These are phyloP conservation scores for Coniochaeta sp. DNA, from an alignment of 2,329 filamentous ascomycete species.

Conservation along the genomic window DNA sequence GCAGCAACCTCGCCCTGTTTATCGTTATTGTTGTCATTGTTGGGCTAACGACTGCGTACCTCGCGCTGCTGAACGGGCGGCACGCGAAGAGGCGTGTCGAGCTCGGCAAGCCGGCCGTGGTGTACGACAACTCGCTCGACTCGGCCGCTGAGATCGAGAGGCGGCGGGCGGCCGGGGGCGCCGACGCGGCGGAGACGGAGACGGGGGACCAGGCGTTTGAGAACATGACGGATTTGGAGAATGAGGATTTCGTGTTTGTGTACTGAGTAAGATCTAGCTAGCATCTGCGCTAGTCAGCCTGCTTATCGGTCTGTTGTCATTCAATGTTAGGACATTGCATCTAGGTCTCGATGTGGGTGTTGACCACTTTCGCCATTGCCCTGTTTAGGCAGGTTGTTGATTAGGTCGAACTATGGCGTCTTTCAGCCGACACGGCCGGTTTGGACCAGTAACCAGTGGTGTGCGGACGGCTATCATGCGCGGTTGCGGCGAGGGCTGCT, in stretches of 20 bases:
- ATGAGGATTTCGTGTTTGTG: constrained; percentile 57
- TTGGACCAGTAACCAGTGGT: too few species aligned
- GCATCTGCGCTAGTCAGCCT: too few species aligned
- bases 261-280: constrained; percentile 19
- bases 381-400: too few species aligned
- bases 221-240: constrained; percentile 50
- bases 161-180: constrained; percentile 21
- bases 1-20: constrained; percentile 55
- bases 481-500: too few species aligned
- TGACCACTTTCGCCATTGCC: too few species aligned
- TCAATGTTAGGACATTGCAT: too few species aligned
- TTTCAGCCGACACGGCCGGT: too few species aligned
- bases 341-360: too few species aligned
- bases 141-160: constrained; percentile 34
- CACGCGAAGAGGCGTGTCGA: constrained; percentile 47
- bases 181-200: constrained; percentile 15
- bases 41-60: constrained; percentile 32
- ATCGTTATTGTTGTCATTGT: constrained; percentile 45
- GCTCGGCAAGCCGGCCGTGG: constrained; percentile 50
- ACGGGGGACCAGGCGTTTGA: constrained; percentile 34
- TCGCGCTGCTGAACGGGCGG: constrained; percentile 44
- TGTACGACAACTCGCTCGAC: constrained; percentile 51
- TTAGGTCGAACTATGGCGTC: too few species aligned
- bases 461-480: too few species aligned
- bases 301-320: too few species aligned